phyloP scores from a whole-genome alignment of 352 stramenopile genomes.

The Globisporangium heterothallicum region DNA sequence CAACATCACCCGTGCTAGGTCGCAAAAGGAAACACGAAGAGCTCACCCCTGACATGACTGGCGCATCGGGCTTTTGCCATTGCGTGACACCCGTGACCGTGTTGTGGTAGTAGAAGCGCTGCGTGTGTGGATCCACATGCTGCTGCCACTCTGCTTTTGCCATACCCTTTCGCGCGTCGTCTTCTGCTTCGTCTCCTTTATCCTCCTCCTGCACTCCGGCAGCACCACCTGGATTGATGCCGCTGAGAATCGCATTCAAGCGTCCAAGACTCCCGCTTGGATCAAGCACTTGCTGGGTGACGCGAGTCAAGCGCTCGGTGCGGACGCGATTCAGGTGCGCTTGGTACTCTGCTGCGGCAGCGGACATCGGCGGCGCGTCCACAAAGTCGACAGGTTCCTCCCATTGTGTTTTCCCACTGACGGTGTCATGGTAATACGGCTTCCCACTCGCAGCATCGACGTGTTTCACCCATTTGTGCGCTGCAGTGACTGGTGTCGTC shows the following conservation, averaged over 20 bases:
- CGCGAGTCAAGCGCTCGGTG: conserved; percentile 41
- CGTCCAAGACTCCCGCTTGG: conserved; percentile 62
- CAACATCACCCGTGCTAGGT: neutral
- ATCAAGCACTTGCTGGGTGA: conserved; percentile 63
- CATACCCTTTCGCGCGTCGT: neutral
- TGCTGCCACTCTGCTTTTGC: conserved; percentile 72
- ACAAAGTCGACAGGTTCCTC: conserved; percentile 47
- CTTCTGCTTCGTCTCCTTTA: neutral
- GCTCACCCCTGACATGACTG: conserved; percentile 66
- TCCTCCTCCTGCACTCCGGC: conserved; percentile 2
- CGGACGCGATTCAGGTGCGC: conserved; percentile 52
- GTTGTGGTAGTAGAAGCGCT: conserved; percentile 86
- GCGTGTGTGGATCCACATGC: conserved; percentile 73
- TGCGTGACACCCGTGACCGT: conserved; percentile 67
- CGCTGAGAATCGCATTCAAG: conserved; percentile 66
- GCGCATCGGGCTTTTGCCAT: conserved; percentile 69
- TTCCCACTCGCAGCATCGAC: conserved; percentile 61
- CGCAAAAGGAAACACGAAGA: neutral
- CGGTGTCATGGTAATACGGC: conserved; percentile 68
- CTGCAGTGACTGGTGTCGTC: neutral
- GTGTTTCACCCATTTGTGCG: conserved; percentile 59
- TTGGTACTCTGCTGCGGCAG: conserved; percentile 48
- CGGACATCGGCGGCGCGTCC: conserved; percentile 18
- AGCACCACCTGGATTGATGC: conserved; percentile 31
- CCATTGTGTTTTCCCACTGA: conserved; percentile 67